A percentile compares a stretch with the other conserved stretches of the same genome.
These are phyloP conservation scores for Colletotrichum simmondsii DNA, from an alignment of 2,329 filamentous ascomycete species.

Conservation along the genomic window DNA sequence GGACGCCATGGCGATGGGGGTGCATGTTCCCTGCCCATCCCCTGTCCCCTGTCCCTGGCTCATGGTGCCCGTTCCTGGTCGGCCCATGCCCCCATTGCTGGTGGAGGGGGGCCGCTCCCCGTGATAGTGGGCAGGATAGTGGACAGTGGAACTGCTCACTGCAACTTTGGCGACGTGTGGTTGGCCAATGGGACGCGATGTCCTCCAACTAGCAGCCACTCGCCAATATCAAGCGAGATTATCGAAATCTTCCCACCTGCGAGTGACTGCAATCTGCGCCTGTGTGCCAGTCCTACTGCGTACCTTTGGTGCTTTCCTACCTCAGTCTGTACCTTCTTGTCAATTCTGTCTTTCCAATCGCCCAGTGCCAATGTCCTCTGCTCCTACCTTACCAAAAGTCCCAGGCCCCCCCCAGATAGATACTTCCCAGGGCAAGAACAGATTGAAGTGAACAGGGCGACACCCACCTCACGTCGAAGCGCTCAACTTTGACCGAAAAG, in stretches of 20 bases:
- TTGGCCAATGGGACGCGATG: conserved; percentile 26
- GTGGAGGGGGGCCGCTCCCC: conserved; percentile 13
- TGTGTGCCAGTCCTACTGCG: not conserved
- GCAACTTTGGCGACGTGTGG: conserved; percentile 11
- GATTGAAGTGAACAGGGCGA: not conserved
- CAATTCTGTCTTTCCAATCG: too few relatives aligned
- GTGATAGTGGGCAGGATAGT: conserved; percentile 33
- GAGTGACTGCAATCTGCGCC: conserved; percentile 1
- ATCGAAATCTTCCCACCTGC: conserved; percentile 36
- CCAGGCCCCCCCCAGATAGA: not conserved
- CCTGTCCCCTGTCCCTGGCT: not conserved
- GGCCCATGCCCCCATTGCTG: not conserved
- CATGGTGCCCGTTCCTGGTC: not conserved
- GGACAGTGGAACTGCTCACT: conserved; percentile 27
- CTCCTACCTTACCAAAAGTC: too few relatives aligned
- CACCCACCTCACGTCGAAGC: conserved; percentile 6
- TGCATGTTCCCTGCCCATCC: not conserved
- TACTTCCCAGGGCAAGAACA: not conserved
- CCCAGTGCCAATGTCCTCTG: too few relatives aligned
- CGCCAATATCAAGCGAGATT: conserved; percentile 40
- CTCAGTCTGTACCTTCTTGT: too few relatives aligned
- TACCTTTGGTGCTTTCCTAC: too few relatives aligned
- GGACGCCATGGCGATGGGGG: not conserved
- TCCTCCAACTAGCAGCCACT: conserved; percentile 31
- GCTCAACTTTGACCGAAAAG: not conserved